Percentiles rank a stretch among this genome's conserved stretches.
Conservation (phyloP, 2,329 filamentous ascomycete species). For the Blastomyces percursus region DNA sequence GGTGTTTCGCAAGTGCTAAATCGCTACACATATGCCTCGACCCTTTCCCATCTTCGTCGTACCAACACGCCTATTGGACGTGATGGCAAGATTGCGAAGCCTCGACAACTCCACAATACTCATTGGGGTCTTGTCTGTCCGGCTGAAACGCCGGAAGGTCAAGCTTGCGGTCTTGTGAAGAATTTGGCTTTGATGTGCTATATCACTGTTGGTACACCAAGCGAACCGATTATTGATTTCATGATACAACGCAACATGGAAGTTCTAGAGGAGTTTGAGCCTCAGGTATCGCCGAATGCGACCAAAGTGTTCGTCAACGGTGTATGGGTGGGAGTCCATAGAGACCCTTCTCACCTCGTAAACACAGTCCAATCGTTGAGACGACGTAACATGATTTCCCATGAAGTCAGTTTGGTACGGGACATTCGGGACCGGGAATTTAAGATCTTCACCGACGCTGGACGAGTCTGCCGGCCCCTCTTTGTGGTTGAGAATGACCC, state of each 20-base stretch:
- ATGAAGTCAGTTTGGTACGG: constrained; percentile 87
- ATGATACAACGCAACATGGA: constrained; percentile 97
- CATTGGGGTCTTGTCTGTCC: constrained; percentile 98
- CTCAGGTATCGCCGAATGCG: constrained; percentile 71
- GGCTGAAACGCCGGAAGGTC: constrained; percentile 93
- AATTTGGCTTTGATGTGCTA: constrained; percentile 98
- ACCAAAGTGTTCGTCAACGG: constrained; percentile 98
- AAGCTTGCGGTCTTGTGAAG: constrained; percentile 96
- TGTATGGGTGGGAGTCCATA: constrained; percentile 92
- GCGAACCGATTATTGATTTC: constrained; percentile 83
- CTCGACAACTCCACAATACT: constrained; percentile 93
- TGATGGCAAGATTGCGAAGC: constrained; percentile 97
- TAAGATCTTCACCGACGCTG: constrained; percentile 96
- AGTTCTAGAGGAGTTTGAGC: constrained; percentile 88
- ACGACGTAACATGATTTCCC: constrained; percentile 70
- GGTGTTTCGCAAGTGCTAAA: constrained; percentile 98
- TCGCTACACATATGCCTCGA: constrained; percentile 94
- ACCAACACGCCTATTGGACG: constrained; percentile 97
- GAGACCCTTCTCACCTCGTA: constrained; percentile 77
- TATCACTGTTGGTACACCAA: constrained; percentile 87
- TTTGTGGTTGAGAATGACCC: constrained; percentile 85
- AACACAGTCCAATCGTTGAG: constrained; percentile 65
- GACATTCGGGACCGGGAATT: constrained; percentile 97
- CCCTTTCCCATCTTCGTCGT: constrained; percentile 86
- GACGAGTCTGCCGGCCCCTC: constrained; percentile 83